phyloP scores from a whole-genome alignment of 225 moss, liverwort and hornwort species.

The Polytrichum commune region DNA sequence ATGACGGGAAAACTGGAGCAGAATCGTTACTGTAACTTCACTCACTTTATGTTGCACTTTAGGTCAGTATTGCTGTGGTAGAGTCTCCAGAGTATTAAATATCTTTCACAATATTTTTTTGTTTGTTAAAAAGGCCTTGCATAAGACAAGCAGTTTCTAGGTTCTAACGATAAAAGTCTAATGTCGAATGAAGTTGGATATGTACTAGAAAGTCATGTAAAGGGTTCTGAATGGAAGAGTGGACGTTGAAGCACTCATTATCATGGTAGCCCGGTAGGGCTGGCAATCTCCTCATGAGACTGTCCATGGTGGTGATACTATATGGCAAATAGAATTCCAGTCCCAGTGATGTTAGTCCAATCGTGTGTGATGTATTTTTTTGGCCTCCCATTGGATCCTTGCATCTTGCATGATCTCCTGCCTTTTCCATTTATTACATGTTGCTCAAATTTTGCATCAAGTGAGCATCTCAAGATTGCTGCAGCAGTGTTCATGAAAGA shows the following conservation, averaged over 20 bases:
- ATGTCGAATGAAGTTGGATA: not conserved
- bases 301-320: not conserved
- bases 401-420: not conserved
- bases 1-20: not conserved
- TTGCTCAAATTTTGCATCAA: not conserved
- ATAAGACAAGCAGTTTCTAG: not conserved
- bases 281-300: not conserved
- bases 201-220: constrained; percentile 2
- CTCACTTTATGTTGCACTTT: not conserved
- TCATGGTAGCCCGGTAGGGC: not conserved
- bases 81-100: constrained; percentile 4
- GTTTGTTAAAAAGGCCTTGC: not conserved
- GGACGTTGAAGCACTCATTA: constrained; percentile 5
- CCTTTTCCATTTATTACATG: not conserved
- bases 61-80: not conserved
- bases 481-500: constrained; percentile 1
- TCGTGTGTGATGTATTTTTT: not conserved
- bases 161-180: not conserved
- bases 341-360: not conserved
- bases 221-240: not conserved
- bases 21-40: not conserved
- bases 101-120: not conserved
- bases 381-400: not conserved
- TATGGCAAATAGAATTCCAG: not conserved
- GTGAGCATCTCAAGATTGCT: constrained; percentile 3